phyloP scores from a whole-genome alignment of 257 asterid genomes.

The Leptodermis oblonga region DNA sequence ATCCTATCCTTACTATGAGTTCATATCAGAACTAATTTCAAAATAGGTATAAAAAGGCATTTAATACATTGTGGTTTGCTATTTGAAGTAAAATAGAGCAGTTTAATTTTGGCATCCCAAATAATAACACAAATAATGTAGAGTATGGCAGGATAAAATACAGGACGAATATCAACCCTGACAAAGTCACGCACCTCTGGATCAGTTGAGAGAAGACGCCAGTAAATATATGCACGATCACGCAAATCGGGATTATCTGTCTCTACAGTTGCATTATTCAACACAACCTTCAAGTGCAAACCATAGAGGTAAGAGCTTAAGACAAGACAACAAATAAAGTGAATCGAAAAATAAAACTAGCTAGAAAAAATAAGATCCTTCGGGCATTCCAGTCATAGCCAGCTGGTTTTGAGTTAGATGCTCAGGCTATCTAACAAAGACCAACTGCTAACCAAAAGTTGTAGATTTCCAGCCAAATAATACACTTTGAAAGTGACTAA shows the following conservation, averaged over 20 bases:
- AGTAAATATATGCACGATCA: slow-evolving; percentile 97
- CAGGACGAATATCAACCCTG: neutral
- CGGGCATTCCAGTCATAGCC: neutral
- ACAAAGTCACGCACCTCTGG: slow-evolving; percentile 68
- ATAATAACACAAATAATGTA: neutral
- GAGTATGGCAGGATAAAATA: neutral
- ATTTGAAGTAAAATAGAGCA: slow-evolving; percentile 3
- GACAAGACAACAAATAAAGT: neutral
- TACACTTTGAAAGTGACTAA: neutral
- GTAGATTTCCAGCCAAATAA: neutral
- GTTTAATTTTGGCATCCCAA: neutral
- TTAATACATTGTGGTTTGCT: neutral
- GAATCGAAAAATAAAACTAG: neutral
- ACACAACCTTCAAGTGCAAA: slow-evolving; percentile 63
- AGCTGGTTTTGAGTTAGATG: neutral
- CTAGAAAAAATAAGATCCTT: neutral
- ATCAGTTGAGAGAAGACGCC: slow-evolving; percentile 99
- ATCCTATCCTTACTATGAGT: too few species aligned
- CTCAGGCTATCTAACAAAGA: neutral
- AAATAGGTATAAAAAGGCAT: neutral
- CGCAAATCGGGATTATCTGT: slow-evolving; percentile 98
- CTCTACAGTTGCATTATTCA: slow-evolving; percentile 98
- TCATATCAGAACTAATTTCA: neutral
- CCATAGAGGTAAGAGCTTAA: neutral
- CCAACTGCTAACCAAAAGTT: neutral